These are phyloP conservation scores for Aspergillus sp. DNA, from an alignment of 2,329 filamentous ascomycete genomes.

Conservation along the genomic window DNA sequence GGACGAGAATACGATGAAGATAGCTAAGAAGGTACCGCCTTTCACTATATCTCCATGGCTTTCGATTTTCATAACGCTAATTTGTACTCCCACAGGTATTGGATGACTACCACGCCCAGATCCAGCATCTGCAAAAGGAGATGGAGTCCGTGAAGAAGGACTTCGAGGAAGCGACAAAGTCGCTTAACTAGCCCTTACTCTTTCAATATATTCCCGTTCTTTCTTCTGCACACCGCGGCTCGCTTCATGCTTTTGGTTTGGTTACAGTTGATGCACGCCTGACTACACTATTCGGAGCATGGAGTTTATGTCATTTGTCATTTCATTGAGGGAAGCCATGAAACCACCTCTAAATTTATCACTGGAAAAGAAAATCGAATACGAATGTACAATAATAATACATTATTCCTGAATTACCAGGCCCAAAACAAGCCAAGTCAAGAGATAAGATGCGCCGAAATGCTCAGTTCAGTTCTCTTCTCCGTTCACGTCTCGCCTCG, in stretches of 20 bases:
- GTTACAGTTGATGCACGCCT: conserved; percentile 8
- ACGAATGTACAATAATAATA: conserved; percentile 37
- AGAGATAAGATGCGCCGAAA: conserved; percentile 4
- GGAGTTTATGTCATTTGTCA: conserved; percentile 9
- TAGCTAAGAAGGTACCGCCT: conserved; percentile 59
- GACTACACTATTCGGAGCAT: conserved; percentile 9
- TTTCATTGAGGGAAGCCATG: not conserved
- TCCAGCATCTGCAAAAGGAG: conserved; percentile 61
- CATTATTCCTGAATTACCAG: conserved; percentile 25
- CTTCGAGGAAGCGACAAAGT: conserved; percentile 55
- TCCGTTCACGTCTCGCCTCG: not conserved
- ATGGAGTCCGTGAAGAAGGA: conserved; percentile 59
- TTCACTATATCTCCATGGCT: not conserved
- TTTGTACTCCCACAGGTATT: conserved; percentile 42
- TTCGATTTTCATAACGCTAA: conserved; percentile 28
- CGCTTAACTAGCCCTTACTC: conserved; percentile 16
- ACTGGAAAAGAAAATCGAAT: conserved; percentile 11
- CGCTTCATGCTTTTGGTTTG: conserved; percentile 6
- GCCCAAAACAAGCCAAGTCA: not conserved
- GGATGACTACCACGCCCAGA: conserved; percentile 51
- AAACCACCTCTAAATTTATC: not conserved
- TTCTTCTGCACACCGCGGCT: not conserved
- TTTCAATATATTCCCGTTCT: not conserved
- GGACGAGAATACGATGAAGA: conserved; percentile 59
- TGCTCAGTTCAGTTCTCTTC: not conserved